Conservation (phyloP, 2,329 filamentous ascomycete genomes). For the Penicillium sp. region DNA sequence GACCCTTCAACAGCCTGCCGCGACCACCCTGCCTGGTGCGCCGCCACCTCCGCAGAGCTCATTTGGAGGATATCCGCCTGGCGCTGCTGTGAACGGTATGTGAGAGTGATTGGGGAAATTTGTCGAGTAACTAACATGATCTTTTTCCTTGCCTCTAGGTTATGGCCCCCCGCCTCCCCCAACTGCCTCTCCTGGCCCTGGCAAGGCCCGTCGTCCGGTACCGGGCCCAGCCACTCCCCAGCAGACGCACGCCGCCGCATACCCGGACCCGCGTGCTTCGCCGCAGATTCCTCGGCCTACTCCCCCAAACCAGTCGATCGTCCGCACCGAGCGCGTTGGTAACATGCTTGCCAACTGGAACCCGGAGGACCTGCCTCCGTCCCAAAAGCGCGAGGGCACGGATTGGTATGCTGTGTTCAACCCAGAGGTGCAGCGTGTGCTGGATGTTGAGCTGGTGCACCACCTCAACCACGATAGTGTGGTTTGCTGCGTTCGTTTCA, state of each 20-base stretch:
- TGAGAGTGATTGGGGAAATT: slow-evolving; percentile 31
- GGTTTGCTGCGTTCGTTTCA: slow-evolving; percentile 97
- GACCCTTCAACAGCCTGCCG: slow-evolving; percentile 63
- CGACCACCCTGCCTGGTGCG: slow-evolving; percentile 62
- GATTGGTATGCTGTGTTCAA: slow-evolving; percentile 99
- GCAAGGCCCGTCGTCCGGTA: slow-evolving; percentile 69
- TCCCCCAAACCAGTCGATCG: slow-evolving; percentile 60
- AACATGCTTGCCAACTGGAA: slow-evolving; percentile 85
- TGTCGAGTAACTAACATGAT: slow-evolving; percentile 55
- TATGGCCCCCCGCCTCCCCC: slow-evolving; percentile 83
- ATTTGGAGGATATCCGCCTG: slow-evolving; percentile 72
- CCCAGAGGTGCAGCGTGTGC: slow-evolving; percentile 80
- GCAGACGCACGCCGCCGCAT: slow-evolving; percentile 79
- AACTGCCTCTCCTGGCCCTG: slow-evolving; percentile 84
- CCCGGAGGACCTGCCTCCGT: slow-evolving; percentile 78
- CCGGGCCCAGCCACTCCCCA: slow-evolving; percentile 82
- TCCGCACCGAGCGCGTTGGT: slow-evolving; percentile 56
- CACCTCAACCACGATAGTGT: slow-evolving; percentile 93
- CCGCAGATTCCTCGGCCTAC: slow-evolving; percentile 88
- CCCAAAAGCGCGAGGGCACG: slow-evolving; percentile 83
- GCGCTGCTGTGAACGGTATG: slow-evolving; percentile 65
- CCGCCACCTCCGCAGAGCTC: slow-evolving; percentile 73
- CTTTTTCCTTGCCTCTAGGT: slow-evolving; percentile 49
- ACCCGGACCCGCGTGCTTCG: slow-evolving; percentile 79
- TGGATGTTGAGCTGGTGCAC: slow-evolving; percentile 94